Conservation (phyloP, 495 filamentous ascomycete genomes). For the Aspergillus incahuasiensis region DNA sequence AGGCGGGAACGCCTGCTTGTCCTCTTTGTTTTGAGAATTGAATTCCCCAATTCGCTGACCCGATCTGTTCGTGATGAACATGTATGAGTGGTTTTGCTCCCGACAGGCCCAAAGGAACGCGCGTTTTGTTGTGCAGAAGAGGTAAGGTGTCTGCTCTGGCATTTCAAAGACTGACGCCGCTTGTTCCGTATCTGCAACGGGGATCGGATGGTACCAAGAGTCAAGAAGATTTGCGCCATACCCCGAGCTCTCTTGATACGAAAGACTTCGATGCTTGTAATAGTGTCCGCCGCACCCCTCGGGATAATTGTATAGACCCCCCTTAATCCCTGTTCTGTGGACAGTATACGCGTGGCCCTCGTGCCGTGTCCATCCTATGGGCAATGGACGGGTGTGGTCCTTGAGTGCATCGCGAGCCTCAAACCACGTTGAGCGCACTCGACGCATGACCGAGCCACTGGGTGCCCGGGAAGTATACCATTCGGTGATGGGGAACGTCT, state of each 20-base stretch:
- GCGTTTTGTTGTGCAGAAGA: conserved; percentile 22
- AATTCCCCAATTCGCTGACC: background rate
- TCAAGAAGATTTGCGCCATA: background rate
- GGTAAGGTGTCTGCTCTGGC: conserved; percentile 19
- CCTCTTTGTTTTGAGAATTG: background rate
- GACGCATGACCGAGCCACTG: background rate
- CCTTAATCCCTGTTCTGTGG: background rate
- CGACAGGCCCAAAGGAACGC: conserved; percentile 4
- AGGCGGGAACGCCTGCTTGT: too few relatives aligned
- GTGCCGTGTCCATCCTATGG: conserved; percentile 18
- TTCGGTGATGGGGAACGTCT: conserved; percentile 20
- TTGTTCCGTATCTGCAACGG: background rate
- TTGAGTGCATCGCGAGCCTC: conserved; percentile 10
- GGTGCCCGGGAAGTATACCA: conserved; percentile 14
- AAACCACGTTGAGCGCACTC: conserved; percentile 13
- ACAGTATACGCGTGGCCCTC: background rate
- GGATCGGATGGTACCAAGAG: background rate
- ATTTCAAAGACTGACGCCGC: background rate
- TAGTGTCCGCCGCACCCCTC: background rate
- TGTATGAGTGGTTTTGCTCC: background rate
- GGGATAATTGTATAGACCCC: background rate
- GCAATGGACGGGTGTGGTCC: conserved; percentile 11
- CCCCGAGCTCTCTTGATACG: background rate
- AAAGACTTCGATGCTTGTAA: background rate
- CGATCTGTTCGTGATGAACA: background rate